Conservation (phyloP, 2,329 filamentous ascomycete genomes). For the Pseudocercospora musae region DNA sequence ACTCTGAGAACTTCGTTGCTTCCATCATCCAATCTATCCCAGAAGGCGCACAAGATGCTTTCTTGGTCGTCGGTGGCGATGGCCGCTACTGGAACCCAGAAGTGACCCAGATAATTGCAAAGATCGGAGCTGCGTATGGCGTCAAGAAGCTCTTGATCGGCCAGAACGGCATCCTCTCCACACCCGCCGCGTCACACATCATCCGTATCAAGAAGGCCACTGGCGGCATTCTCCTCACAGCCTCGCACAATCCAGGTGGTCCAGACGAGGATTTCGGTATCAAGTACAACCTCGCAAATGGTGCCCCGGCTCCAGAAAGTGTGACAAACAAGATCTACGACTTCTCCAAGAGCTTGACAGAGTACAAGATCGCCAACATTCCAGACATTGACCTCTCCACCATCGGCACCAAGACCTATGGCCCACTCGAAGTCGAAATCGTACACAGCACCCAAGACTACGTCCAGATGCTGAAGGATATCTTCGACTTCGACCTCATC, state of each 20-base stretch:
- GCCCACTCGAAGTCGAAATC: slow-evolving; percentile 86
- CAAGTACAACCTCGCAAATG: slow-evolving; percentile 98
- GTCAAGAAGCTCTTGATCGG: slow-evolving; percentile 98
- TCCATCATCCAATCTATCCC: slow-evolving; percentile 95
- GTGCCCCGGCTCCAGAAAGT: slow-evolving; percentile 89
- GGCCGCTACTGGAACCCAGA: slow-evolving; percentile 97
- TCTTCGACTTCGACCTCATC: slow-evolving; percentile 97
- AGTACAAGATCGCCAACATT: slow-evolving; percentile 88
- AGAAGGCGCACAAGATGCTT: slow-evolving; percentile 81
- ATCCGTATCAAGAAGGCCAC: slow-evolving; percentile 94
- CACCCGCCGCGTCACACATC: slow-evolving; percentile 90
- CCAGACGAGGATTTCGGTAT: slow-evolving; percentile 96
- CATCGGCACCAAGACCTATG: slow-evolving; percentile 81
- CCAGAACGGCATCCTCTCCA: slow-evolving; percentile 93
- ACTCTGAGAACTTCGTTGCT: slow-evolving; percentile 92
- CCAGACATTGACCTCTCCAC: slow-evolving; percentile 79
- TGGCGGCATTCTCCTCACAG: slow-evolving; percentile 92
- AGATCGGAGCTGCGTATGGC: slow-evolving; percentile 93
- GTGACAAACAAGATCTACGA: slow-evolving; percentile 99
- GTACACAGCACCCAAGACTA: slow-evolving; percentile 93
- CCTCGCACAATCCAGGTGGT: slow-evolving; percentile 98
- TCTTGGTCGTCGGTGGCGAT: slow-evolving; percentile 95
- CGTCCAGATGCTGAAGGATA: slow-evolving; percentile 89
- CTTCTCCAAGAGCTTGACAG: slow-evolving; percentile 80
- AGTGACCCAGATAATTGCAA: slow-evolving; percentile 92